Base-by-base conservation (phyloP, 192 early-diverging fungal species). In the Coemansia sp. region DNA sequence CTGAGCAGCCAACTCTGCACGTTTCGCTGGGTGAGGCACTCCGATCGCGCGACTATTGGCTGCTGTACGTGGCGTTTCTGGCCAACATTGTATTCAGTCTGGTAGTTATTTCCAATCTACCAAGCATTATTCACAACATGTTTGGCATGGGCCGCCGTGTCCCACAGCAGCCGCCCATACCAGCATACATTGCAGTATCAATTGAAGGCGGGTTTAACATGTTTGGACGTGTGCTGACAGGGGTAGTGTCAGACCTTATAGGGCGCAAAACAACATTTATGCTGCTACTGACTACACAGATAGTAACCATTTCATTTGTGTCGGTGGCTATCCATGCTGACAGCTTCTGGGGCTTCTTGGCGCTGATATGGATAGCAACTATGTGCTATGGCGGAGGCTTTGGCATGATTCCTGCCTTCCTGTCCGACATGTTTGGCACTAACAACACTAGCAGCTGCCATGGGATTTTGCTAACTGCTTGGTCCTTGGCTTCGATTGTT, bases 311-410 rank as follows among this genome's bases (percentile, higher is more conserved):
- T 5, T 80, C 76, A 23, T 59, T 75, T 43, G 55, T 91, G 1
- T 85, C 86, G 11, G 63, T 79, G 43, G 63, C 81, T 7, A 80
- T 91, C 62, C 60, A 74, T 39, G 35, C 50, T 8, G 67, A 66
- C 40, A 78, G 58, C 64, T 87, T 84, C 74, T 66, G 77, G 44
- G 76, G 68, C 1, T 86, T 83, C 63, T 60, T 88, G 36, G 46
- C 66, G 9, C 52, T 78, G 5, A 64, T 85, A 39, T 87, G 84
- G 81, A 54, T 73, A 15, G 80, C 86, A 50, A 85, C 86, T 7
- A 67, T 82, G 14, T 87, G 82, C 73, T 91, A 88, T 53, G 88
- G 88, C 50, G 86, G 82, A 40, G 88, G 88, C 6, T 88, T 88
- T 49, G 88, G 87, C 39, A 79, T 85, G 70, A 86, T 91, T 43